Conservation (phyloP, 805 yeast species). For the Yamadazyma endophytica region DNA sequence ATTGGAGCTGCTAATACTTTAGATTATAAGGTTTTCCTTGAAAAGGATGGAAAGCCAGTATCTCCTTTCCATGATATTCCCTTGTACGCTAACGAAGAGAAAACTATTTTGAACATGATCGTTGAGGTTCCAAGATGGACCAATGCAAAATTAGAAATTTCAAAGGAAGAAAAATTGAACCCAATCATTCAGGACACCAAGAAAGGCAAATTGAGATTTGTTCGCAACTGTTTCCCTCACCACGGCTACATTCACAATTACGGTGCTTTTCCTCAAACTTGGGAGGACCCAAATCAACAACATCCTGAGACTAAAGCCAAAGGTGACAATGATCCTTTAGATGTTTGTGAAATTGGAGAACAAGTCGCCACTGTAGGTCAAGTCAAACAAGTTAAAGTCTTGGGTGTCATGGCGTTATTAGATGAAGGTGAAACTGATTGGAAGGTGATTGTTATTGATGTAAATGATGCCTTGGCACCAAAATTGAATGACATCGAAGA, state of each 20-base stretch:
- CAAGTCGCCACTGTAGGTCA: slow-evolving; percentile 46
- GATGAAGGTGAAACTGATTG: slow-evolving; percentile 98
- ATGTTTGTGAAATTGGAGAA: slow-evolving; percentile 52
- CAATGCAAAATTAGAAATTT: slow-evolving; percentile 93
- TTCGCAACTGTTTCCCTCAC: slow-evolving; percentile 97
- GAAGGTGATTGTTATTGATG: slow-evolving; percentile 75
- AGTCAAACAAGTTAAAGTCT: slow-evolving; percentile 59
- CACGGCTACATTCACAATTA: slow-evolving; percentile 98
- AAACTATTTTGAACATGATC: slow-evolving; percentile 72
- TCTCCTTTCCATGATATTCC: slow-evolving; percentile 84
- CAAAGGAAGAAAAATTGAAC: slow-evolving; percentile 77
- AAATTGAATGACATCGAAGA: slow-evolving; percentile 62
- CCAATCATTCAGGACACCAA: slow-evolving; percentile 97
- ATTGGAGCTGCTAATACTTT: slow-evolving; percentile 94
- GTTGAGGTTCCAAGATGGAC: slow-evolving; percentile 99
- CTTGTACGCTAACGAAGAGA: slow-evolving; percentile 88
- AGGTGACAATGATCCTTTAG: slow-evolving; percentile 96
- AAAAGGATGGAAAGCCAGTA: slow-evolving; percentile 88
- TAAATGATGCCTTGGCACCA: slow-evolving; percentile 59
- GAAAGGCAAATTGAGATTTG: slow-evolving; percentile 94
- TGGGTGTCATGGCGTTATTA: slow-evolving; percentile 74
- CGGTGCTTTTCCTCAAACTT: slow-evolving; percentile 96
- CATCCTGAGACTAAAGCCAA: slow-evolving; percentile 55
- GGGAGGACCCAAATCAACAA: slow-evolving; percentile 70
- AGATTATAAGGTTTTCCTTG: slow-evolving; percentile 88